Evolutionary conservation across 2,329 filamentous ascomycete species (phyloP), one percentile per base, ranked within the genome.

Genomic region (Cryphonectria radicalis): DNA sequence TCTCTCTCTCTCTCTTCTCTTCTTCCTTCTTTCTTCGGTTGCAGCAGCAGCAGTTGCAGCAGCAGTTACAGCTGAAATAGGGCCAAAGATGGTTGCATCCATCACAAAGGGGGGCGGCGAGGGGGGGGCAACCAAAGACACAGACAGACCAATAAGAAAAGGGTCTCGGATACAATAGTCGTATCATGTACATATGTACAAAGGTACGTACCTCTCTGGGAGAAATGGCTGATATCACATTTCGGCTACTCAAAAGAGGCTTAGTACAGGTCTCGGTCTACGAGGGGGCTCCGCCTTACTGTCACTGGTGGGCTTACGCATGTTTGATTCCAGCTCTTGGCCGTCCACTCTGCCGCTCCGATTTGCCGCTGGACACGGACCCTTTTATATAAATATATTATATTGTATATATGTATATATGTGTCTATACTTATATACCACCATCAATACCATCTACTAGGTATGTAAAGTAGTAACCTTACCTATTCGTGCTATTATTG

Each of bases 241-340:
- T 13, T 40, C 59, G 35, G 59, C 59, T 62, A 62, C 35, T 35
- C 22, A 35, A 62, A 25, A 25, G 8, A 10, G 32, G 59, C 22
- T 19, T 62, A 62, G 59, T n/a, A 14, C 32, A n/a, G 6, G 59
- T 40, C 32, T 62, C 59, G 35, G 59, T 40, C 59, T 10, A 40
- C 22, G 14, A 13, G 32, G 35, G 35, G 32, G 19, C 32, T 19
- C 59, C 57, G 57, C 32, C 32, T 35, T 4, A 5, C 32, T 22
- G 32, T 40, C 19, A 40, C 19, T 62, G 59, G 59, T 40, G 59
- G 59, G 35, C 59, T 62, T 62, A 62, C 32, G 59, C 59, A 62
- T 5, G 35, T 50, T n/a, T n/a, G n/a, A n/a, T 17, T 50, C 2
- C 5, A 22, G 2, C 46, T 28, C 53, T 55, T 28, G 53, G n/a